Conservation (phyloP, 2,329 filamentous ascomycete genomes). For the Macrophomina pseudophaseolina region DNA sequence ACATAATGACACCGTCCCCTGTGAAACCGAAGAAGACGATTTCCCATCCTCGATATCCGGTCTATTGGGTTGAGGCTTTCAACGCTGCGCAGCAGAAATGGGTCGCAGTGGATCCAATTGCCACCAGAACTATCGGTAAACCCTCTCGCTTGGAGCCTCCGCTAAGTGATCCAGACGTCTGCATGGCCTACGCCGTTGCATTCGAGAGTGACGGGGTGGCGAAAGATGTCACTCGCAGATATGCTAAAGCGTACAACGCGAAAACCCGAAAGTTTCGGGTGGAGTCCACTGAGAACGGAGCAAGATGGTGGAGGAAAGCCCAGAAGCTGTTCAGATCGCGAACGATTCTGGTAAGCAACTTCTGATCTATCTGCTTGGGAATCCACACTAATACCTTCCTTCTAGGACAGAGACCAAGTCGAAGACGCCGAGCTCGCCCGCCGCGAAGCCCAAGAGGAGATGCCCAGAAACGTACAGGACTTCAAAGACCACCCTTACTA, state of each 20-base stretch:
- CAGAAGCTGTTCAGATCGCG: slow-evolving; percentile 52
- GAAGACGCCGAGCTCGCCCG: slow-evolving; percentile 78
- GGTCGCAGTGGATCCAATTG: slow-evolving; percentile 84
- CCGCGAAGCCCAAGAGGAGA: slow-evolving; percentile 73
- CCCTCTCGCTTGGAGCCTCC: slow-evolving; percentile 82
- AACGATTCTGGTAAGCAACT: slow-evolving; percentile 28
- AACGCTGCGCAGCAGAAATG: slow-evolving; percentile 88
- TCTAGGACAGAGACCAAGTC: slow-evolving; percentile 74
- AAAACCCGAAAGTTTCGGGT: slow-evolving; percentile 86
- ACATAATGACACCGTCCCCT: not conserved
- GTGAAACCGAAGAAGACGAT: slow-evolving; percentile 17
- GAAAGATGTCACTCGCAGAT: slow-evolving; percentile 85
- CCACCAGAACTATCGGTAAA: slow-evolving; percentile 79
- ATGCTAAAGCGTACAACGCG: slow-evolving; percentile 85
- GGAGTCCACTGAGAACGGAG: slow-evolving; percentile 65
- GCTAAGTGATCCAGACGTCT: slow-evolving; percentile 74
- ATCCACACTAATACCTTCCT: not conserved
- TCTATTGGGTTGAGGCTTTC: slow-evolving; percentile 95
- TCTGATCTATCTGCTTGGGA: not conserved
- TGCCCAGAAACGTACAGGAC: slow-evolving; percentile 84
- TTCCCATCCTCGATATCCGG: slow-evolving; percentile 62
- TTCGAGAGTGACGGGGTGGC: slow-evolving; percentile 81
- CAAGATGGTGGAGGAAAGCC: slow-evolving; percentile 60
- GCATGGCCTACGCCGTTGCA: slow-evolving; percentile 80
- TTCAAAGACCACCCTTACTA: slow-evolving; percentile 80